Percentiles rank a stretch among this genome's conserved stretches.
Conservation (phyloP, 192 early-diverging fungal species). For the Entomortierella parvispora region DNA sequence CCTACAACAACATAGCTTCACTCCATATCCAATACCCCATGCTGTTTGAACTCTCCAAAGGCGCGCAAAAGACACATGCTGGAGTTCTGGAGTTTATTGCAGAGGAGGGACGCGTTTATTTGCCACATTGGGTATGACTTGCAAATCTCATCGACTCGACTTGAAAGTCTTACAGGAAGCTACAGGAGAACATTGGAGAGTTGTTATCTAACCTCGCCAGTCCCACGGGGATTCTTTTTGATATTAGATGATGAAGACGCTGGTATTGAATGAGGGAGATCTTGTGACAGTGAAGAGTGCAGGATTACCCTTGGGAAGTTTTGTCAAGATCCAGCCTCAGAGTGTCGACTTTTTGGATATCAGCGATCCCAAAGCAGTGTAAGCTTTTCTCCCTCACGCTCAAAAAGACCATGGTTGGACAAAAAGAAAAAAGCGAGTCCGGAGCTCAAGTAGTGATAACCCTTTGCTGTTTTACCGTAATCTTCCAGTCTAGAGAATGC, state of each 20-base stretch:
- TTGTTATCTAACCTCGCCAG: too few species aligned
- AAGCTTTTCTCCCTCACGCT: too few species aligned
- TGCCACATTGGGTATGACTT: slow-evolving; percentile 96
- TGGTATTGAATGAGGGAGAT: slow-evolving; percentile 79
- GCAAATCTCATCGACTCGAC: not conserved
- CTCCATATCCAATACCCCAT: slow-evolving; percentile 93
- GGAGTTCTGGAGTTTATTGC: slow-evolving; percentile 99
- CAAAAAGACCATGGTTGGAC: too few species aligned
- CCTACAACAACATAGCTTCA: slow-evolving; percentile 56
- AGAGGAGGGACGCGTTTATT: slow-evolving; percentile 93
- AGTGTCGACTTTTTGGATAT: slow-evolving; percentile 96
- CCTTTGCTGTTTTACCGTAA: not conserved
- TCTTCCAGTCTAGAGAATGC: slow-evolving; percentile 84
- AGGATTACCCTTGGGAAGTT: slow-evolving; percentile 80
- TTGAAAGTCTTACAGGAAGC: too few species aligned
- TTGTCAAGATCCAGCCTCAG: slow-evolving; percentile 98
- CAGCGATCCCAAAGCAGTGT: slow-evolving; percentile 94
- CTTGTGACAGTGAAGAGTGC: slow-evolving; percentile 83
- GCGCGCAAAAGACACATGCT: slow-evolving; percentile 76
- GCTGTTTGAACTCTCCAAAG: slow-evolving; percentile 87
- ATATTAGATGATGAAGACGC: slow-evolving; percentile 93
- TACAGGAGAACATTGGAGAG: too few species aligned
- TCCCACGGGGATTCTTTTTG: too few species aligned
- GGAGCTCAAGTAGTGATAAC: too few species aligned
- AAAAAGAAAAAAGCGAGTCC: too few species aligned